Evolutionary conservation across 345 rosid species (phyloP), one percentile per base, ranked within the genome.

Genomic region (Citrus cavaleriei): DNA sequence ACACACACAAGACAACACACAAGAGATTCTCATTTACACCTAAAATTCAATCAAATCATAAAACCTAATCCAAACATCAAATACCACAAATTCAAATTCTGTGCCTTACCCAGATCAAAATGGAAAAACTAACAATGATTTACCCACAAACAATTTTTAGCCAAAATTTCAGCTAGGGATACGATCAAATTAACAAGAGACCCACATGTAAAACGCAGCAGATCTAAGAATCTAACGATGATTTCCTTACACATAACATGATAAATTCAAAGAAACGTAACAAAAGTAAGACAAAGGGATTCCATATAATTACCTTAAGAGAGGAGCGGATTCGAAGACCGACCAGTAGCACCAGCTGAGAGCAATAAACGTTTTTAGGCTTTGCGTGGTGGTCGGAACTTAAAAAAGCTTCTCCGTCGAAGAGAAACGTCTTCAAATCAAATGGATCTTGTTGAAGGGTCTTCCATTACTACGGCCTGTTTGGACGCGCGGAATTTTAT

Each of bases 401-500:
- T 13, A 12, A 3, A 9, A 46, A 46, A 13, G 51, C 51, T 13
- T 12, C 16, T 0, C 4, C 1, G 0, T 1, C 0, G 2, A 46
- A 46, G 51, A 46, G 51, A 46, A 46, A 13, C 51, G 18, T 46
- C 18, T 46, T 3, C 9, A 64, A 24, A 12, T 25, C 16, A 9
- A 30, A 30, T 32, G 68, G 68, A 32, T 64, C 68, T 16, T 6
- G 18, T 32, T 32, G 10, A 64, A 18, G 38, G 38, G 10, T 32
- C 12, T 64, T 21, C 12, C 0, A 64, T 64, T 3, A 3, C 51
- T 21, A 19, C 24, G 2, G n/a, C 12, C 13, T 3, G 68, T 64
- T 30, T 64, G 68, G 68, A 64, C n/a, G 0, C 68, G 4, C n/a
- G 12, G 5, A 30, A 30, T 16, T 32, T 64, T 2, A 3, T 30